These are phyloP conservation scores for Fusarium sp. DNA, from an alignment of 2,329 filamentous ascomycete genomes.

Conservation along the genomic window DNA sequence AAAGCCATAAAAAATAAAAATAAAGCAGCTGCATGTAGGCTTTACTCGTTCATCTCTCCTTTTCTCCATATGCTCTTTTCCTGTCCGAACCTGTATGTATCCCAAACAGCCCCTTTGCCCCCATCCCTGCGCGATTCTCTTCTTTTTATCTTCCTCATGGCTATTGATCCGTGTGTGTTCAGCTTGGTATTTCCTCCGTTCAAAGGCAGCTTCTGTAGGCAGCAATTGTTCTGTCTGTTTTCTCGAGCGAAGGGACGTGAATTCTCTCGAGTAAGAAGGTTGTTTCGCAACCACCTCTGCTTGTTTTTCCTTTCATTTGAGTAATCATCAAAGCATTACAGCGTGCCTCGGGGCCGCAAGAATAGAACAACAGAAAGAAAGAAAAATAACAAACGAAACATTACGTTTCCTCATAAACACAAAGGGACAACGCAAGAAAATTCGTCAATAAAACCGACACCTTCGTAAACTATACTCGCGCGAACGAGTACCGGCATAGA, in stretches of 20 bases:
- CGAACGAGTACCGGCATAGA: slow-evolving; percentile 42
- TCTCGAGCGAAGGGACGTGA: slow-evolving; percentile 39
- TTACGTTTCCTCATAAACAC: slow-evolving; percentile 45
- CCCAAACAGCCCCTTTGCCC: slow-evolving; percentile 25
- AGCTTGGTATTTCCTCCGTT: slow-evolving; percentile 30
- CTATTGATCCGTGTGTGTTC: slow-evolving; percentile 32
- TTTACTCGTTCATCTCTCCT: slow-evolving; percentile 28
- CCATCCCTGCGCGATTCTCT: slow-evolving; percentile 19
- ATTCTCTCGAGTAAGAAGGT: slow-evolving; percentile 31
- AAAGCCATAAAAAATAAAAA: slow-evolving; percentile 10
- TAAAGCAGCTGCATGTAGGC: slow-evolving; percentile 12
- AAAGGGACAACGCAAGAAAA: slow-evolving; percentile 46
- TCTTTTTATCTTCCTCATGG: slow-evolving; percentile 26
- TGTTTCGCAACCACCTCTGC: slow-evolving; percentile 3
- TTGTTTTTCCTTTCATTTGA: slow-evolving; percentile 22
- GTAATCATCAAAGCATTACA: slow-evolving; percentile 46
- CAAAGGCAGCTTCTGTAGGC: slow-evolving; percentile 15
- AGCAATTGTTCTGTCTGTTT: slow-evolving; percentile 2
- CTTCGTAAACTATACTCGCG: slow-evolving; percentile 40
- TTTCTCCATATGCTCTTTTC: slow-evolving; percentile 34
- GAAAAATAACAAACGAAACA: slow-evolving; percentile 38
- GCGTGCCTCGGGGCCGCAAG: slow-evolving; percentile 30
- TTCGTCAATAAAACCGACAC: slow-evolving; percentile 37
- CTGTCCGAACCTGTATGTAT: slow-evolving; percentile 41
- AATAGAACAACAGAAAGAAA: slow-evolving; percentile 35